Evolutionary conservation across 2,329 filamentous ascomycete genomes (phyloP).

Genomic region (Ophiostoma angusticollis): DNA sequence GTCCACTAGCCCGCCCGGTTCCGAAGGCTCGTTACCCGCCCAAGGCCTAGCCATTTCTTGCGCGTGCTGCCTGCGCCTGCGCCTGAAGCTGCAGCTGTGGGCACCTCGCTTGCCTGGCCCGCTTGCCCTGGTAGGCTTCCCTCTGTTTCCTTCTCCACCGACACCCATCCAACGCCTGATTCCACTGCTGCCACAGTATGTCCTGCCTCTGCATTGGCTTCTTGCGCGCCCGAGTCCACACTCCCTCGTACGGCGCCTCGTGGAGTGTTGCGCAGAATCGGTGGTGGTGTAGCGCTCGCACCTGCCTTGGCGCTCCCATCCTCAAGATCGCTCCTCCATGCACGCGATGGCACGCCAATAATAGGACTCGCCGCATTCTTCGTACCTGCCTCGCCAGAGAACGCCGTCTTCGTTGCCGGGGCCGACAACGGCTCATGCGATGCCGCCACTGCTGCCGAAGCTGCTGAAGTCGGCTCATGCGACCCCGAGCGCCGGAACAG

Average conservation of each 20-base stretch:
- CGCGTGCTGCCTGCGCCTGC: slow-evolving; percentile 5
- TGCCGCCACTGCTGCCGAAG: slow-evolving; percentile 14
- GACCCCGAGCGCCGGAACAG: slow-evolving; percentile 40
- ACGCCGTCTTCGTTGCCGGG: slow-evolving; percentile 16
- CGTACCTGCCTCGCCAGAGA: slow-evolving; percentile 7
- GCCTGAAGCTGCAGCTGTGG: not conserved
- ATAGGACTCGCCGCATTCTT: slow-evolving; percentile 8
- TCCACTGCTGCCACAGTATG: too few relatives aligned
- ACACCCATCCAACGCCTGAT: too few relatives aligned
- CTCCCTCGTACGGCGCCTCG: slow-evolving; percentile 10
- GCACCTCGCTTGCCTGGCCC: not conserved
- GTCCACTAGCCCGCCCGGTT: slow-evolving; percentile 16
- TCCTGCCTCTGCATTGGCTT: not conserved
- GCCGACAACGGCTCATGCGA: slow-evolving; percentile 15
- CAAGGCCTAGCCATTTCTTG: slow-evolving; percentile 23
- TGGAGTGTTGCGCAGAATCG: slow-evolving; percentile 38
- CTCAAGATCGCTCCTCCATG: slow-evolving; percentile 24
- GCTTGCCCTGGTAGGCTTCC: too few relatives aligned
- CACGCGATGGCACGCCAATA: slow-evolving; percentile 30
- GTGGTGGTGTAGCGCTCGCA: slow-evolving; percentile 40
- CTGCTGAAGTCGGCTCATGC: slow-evolving; percentile 15
- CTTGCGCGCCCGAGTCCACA: slow-evolving; percentile 2
- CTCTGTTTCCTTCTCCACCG: too few relatives aligned
- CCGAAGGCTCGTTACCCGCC: slow-evolving; percentile 20
- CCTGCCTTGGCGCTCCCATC: slow-evolving; percentile 21